phyloP scores from a whole-genome alignment of 1,284 basidiomycete species.

The Vanrija sp. region DNA sequence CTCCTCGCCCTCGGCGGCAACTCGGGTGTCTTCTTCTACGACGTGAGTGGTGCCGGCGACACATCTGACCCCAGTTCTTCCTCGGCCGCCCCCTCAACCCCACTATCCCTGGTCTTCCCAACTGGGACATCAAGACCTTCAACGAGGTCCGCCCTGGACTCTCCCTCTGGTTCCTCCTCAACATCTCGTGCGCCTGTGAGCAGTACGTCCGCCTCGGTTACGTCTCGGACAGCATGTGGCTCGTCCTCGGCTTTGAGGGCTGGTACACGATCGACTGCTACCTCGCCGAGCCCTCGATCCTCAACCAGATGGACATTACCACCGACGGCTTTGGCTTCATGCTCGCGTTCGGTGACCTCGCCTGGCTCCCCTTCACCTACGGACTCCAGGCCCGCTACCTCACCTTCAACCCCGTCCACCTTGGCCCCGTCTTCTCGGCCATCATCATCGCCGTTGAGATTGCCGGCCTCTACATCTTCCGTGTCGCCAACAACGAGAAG shows the following conservation, averaged over 20 bases:
- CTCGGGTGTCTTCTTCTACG: slow-evolving; percentile 80
- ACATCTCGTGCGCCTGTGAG: slow-evolving; percentile 87
- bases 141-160: slow-evolving; percentile 93
- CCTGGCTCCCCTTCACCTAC: slow-evolving; percentile 95
- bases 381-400: slow-evolving; percentile 91
- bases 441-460: slow-evolving; percentile 66
- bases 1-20: slow-evolving; percentile 90
- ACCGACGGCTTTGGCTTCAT: slow-evolving; percentile 99
- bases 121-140: slow-evolving; percentile 95
- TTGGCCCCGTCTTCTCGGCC: slow-evolving; percentile 62
- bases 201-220: slow-evolving; percentile 72
- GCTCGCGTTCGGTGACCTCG: slow-evolving; percentile 88
- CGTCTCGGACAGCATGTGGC: slow-evolving; percentile 86
- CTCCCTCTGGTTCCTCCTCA: slow-evolving; percentile 88
- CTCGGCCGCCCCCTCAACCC: slow-evolving; percentile 96
- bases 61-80: slow-evolving; percentile 66
- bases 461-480: slow-evolving; percentile 88
- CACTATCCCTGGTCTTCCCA: slow-evolving; percentile 52
- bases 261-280: slow-evolving; percentile 77
- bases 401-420: slow-evolving; percentile 76
- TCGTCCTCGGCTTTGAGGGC: slow-evolving; percentile 79
- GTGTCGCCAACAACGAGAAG: slow-evolving; percentile 86
- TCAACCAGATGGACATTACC: slow-evolving; percentile 97
- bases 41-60: slow-evolving; percentile 58
- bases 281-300: slow-evolving; percentile 58